phyloP scores from a whole-genome alignment of 257 asterid genomes.

The Rubia yunnanensis region DNA sequence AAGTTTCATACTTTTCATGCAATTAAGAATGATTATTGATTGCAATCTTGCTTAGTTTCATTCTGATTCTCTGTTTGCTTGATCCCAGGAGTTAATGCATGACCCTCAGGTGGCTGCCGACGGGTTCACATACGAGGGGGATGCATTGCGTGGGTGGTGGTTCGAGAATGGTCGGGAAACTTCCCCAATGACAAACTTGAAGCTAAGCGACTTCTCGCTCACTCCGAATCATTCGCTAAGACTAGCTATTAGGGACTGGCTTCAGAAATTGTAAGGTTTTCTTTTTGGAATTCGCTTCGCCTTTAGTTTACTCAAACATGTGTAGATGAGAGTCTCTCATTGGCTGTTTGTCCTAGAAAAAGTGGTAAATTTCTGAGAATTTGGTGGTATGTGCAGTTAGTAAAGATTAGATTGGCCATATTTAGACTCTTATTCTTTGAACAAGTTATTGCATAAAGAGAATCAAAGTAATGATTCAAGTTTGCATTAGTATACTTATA shows the following conservation, averaged over 20 bases:
- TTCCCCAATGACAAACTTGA: constrained; percentile 87
- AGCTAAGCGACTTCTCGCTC: constrained; percentile 35
- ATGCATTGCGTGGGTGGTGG: constrained; percentile 79
- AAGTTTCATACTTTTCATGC: constrained; percentile 9
- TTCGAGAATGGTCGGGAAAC: constrained; percentile 53
- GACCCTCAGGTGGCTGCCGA: constrained; percentile 90
- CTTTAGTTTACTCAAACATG: constrained; percentile 4
- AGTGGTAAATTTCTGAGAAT: neutral
- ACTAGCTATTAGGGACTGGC: constrained; percentile 69
- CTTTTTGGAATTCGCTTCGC: neutral
- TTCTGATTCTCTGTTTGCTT: neutral
- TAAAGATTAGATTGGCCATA: neutral
- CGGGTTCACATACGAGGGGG: constrained; percentile 88
- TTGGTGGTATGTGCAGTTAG: neutral
- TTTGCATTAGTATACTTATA: neutral
- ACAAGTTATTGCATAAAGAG: neutral
- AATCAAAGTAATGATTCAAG: neutral
- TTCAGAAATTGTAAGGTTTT: constrained; percentile 32
- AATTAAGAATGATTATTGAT: neutral
- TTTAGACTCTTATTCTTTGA: neutral
- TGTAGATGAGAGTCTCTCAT: neutral
- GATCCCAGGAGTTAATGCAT: constrained; percentile 79
- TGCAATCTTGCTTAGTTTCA: neutral
- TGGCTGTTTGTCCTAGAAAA: neutral
- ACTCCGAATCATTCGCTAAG: constrained; percentile 64